Base-by-base conservation (phyloP, 2,329 filamentous ascomycete genomes). In the Fusarium caatingaense region DNA sequence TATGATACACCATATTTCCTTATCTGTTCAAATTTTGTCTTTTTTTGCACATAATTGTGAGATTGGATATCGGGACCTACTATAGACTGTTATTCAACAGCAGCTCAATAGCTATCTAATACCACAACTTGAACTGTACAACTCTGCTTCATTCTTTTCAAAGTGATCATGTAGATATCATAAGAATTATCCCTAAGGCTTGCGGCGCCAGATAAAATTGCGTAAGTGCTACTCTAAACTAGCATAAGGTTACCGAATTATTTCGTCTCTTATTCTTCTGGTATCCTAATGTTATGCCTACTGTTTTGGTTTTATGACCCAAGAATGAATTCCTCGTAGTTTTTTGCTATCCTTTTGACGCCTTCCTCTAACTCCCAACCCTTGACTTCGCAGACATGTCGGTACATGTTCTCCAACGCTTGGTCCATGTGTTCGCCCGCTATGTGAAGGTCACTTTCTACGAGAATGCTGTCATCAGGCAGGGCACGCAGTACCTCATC, bases 381-480 rank as follows among this genome's bases (percentile, higher is more conserved):
- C 72, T 94, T 96, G 47, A 94, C 83, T 50, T 86, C 79, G 76
- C 95, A 98, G 8, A 98, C 87, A 64, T 86, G 88, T n/a, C 90
- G 84, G 58, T 92, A 89, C 66, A 94, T 91, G 47, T 92, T 87
- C 76, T 95, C 92, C 15, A 99, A 81, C 63, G 88, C 82, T 4
- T 82, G 80, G 76, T 98, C 96, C 92, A 98, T 97, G 53, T 86
- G 82, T 2, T 89, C 84, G 0, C 96, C 96, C 0, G 95, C 96
- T 21, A 83, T 87, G 78, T 98, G 93, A 62, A 98, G 78, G 79
- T 99, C 96, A 77, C 94, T 98, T 80, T 99, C 96, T 4, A 97
- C 86, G 21, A 99, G 84, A 15, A 99, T 83, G 56, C 90, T 86
- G 72, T 95, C 88, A 69, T 93, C 91, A 0, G 96, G 95, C 5